Conservation (phyloP, 108 stramenopile genomes). For the Nannochloropsis salina region DNA sequence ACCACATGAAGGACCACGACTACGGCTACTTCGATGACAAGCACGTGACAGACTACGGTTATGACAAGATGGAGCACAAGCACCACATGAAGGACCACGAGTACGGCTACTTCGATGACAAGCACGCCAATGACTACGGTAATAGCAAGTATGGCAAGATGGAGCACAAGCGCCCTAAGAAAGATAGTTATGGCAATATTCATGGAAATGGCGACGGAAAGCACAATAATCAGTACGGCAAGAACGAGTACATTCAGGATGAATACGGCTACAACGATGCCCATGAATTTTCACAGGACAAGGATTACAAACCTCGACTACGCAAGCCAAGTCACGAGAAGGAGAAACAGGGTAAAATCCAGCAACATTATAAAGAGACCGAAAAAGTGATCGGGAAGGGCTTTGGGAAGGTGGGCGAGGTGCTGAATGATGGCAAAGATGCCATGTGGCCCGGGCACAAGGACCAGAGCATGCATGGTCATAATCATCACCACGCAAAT, state of each 20-base stretch:
- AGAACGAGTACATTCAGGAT: not conserved
- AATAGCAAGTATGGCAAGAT: not conserved
- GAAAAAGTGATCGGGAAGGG: not conserved
- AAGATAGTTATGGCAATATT: not conserved
- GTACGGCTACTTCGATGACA: not conserved
- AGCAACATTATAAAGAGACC: not conserved
- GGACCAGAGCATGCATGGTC: too few species aligned
- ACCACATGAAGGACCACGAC: not conserved
- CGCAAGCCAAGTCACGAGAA: too few species aligned
- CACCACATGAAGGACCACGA: not conserved
- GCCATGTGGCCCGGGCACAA: too few species aligned
- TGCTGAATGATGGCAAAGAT: not conserved
- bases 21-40: not conserved
- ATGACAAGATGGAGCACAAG: not conserved
- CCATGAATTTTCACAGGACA: too few species aligned
- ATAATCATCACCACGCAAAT: too few species aligned
- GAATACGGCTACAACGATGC: too few species aligned
- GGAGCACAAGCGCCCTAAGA: not conserved
- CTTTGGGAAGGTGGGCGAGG: not conserved
- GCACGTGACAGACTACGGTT: not conserved
- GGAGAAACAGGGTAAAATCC: too few species aligned
- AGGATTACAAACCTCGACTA: too few species aligned
- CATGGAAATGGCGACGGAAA: not conserved
- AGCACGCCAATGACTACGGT: not conserved
- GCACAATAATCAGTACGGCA: not conserved